Evolutionary conservation across 495 filamentous ascomycete genomes (phyloP).

Genomic region (Podospora fimiseda): DNA sequence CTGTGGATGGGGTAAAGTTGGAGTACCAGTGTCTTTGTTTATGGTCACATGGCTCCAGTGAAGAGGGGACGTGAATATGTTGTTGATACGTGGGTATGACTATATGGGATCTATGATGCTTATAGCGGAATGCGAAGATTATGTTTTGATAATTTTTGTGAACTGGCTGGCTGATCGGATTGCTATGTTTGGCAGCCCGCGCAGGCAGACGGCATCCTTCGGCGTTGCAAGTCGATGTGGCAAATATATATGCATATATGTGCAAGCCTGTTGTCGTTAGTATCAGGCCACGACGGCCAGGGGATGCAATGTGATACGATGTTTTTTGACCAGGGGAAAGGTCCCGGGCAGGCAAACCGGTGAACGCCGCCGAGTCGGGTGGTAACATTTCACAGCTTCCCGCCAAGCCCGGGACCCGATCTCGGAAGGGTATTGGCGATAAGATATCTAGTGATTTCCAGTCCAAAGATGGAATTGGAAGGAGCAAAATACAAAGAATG

Average conservation of each 20-base stretch:
- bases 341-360: too few relatives aligned
- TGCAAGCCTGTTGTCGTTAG: background rate
- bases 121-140: background rate
- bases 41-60: background rate
- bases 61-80: too few relatives aligned
- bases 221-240: background rate
- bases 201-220: background rate
- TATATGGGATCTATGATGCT: background rate
- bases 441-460: too few relatives aligned
- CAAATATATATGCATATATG: background rate
- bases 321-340: too few relatives aligned
- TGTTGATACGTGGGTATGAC: background rate
- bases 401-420: too few relatives aligned
- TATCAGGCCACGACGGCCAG: background rate
- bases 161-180: background rate
- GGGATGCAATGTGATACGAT: too few relatives aligned
- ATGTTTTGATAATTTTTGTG: background rate
- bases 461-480: background rate
- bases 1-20: background rate
- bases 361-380: too few relatives aligned
- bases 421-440: too few relatives aligned
- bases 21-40: background rate
- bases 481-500: too few relatives aligned
- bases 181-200: background rate
- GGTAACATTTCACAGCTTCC: too few relatives aligned